A percentile compares a stretch with the other conserved stretches of the same genome.
Evolutionary conservation across 148 eudicot species (phyloP).

Genomic region (Cornus suecica): DNA sequence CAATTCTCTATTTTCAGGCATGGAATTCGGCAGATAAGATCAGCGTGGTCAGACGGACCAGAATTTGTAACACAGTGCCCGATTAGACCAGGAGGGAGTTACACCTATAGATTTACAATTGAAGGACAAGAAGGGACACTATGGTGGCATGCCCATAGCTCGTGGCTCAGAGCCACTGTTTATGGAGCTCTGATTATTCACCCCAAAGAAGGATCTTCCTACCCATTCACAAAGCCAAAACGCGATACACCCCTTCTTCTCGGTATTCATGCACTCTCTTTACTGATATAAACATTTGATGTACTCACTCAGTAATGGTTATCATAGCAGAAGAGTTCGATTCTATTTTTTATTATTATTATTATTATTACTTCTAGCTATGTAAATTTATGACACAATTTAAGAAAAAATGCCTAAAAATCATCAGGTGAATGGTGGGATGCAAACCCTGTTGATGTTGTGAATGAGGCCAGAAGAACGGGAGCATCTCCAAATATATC

Average conservation of each 20-base stretch:
- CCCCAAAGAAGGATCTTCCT: conserved; percentile 39
- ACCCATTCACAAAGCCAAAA: conserved; percentile 40
- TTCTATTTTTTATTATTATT: no score
- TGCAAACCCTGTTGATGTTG: conserved; percentile 52
- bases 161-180: conserved; percentile 54
- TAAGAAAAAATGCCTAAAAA: no score
- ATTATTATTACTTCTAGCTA: no score
- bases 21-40: conserved; percentile 41
- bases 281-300: no score
- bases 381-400: no score
- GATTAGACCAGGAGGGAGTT: conserved; percentile 41
- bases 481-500: conserved; percentile 74
- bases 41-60: conserved; percentile 54
- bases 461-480: conserved; percentile 57
- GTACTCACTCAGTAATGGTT: no score
- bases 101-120: conserved; percentile 39
- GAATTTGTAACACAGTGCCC: conserved; percentile 55
- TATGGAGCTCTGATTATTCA: conserved; percentile 37
- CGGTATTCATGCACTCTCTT: conserved; percentile 17
- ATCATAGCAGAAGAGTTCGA: no score
- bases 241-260: conserved; percentile 35
- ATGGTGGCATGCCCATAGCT: conserved; percentile 64
- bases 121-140: conserved; percentile 49
- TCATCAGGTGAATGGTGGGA: conserved; percentile 87
- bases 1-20: conserved; percentile 28